A percentile compares a stretch with the other conserved stretches of the same genome.
Evolutionary conservation across 2,329 filamentous ascomycete genomes (phyloP).

Genomic region (Immersiporthe knoxdaviesiana): DNA sequence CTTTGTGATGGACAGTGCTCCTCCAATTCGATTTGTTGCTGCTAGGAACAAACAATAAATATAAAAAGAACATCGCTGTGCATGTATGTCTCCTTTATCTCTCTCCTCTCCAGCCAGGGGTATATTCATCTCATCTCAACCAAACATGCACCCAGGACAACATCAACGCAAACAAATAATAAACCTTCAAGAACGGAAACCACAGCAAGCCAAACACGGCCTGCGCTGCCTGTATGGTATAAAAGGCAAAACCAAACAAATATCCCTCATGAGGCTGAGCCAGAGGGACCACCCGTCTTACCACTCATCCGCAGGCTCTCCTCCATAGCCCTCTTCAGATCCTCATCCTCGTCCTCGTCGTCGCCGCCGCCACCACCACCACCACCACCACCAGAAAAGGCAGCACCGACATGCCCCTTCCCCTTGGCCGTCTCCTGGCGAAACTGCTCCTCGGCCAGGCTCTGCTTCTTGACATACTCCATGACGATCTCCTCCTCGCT

Average conservation of each 20-base stretch:
- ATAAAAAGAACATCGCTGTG: neutral
- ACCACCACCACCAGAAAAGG: too few species aligned
- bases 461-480: constrained; percentile 79
- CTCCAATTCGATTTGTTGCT: neutral
- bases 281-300: constrained; percentile 33
- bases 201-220: too few species aligned
- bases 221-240: too few species aligned
- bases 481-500: constrained; percentile 74
- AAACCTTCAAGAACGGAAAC: too few species aligned
- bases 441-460: constrained; percentile 67
- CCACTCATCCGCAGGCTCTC: constrained; percentile 54
- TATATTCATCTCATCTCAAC: constrained; percentile 26
- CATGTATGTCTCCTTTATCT: constrained; percentile 7
- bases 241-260: too few species aligned
- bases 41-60: neutral
- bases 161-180: constrained; percentile 6
- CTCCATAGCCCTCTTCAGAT: constrained; percentile 58
- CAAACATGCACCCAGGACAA: constrained; percentile 21
- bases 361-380: constrained; percentile 35
- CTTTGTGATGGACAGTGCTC: too few species aligned
- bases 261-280: constrained; percentile 23
- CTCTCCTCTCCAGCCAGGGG: constrained; percentile 9
- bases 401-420: constrained; percentile 38
- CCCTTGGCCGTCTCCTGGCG: constrained; percentile 32
- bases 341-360: constrained; percentile 53